Evolutionary conservation across 1,139 yeast species (phyloP), one percentile per base, ranked within the genome.

Genomic region (Geotrichum carabidarum): DNA sequence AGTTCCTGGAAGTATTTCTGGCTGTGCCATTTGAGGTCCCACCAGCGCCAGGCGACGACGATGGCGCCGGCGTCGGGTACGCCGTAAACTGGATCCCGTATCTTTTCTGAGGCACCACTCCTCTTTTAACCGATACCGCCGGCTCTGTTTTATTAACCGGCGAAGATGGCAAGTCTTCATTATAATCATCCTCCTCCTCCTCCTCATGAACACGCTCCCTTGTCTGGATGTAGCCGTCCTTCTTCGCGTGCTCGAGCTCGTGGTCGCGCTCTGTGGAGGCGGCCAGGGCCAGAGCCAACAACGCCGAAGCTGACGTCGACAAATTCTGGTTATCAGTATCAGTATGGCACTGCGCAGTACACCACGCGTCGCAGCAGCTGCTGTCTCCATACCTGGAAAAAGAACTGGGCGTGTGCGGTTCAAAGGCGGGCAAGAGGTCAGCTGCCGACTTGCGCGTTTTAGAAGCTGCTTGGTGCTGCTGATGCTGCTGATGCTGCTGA

Each of bases 41-140:
- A n/a, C n/a, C 50, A 8, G 56, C 37, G 9, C 60, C 62, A 6
- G 53, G 45, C 0, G 65, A 57, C n/a, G 65, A 63, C 8, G 68
- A 61, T 2, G 68, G 68, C 40, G 58, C 61, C 8, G 69, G 69
- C 1, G 69, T 65, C 8, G 67, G 67, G 53, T 64, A 61, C 32
- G 46, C 45, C 3, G 51, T 44, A 14, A 52, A 44, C 44, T 52
- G 55, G 22, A 42, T 48, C 17, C 47, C 48, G n/a, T 36, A 12
- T 36, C 14, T n/a, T 31, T 43, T 17, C 12, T 15, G 22, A 32
- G 18, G n/a, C n/a, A n/a, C 42, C 17, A 36, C 12, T 38, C 37
- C 27, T 51, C 38, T 22, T 22, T 22, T 5, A 22, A 22, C 27
- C n/a, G n/a, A n/a, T 31, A 36, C 18, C 7, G 38, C n/a, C n/a